Percentiles rank a stretch among this genome's conserved stretches.
phyloP scores from a whole-genome alignment of 148 eudicot genomes.

The Chenopodium quinoa region DNA sequence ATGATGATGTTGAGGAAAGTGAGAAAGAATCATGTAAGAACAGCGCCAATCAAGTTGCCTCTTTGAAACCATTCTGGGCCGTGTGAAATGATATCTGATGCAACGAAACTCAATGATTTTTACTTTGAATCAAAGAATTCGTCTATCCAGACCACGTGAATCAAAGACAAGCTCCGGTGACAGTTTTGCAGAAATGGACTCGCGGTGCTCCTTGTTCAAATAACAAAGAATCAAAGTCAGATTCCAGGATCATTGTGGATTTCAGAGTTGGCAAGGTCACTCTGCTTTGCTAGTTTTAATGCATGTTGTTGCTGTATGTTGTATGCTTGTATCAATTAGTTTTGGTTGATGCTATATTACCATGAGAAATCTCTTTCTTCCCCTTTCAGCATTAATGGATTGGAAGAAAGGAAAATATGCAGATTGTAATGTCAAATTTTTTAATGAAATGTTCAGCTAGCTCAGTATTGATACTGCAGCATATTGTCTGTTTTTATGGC shows the following conservation, averaged over 20 bases:
- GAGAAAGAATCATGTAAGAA: conserved; percentile 21
- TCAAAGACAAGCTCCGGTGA: neutral
- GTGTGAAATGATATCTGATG: conserved; percentile 34
- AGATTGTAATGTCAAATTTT: neutral
- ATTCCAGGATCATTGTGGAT: neutral
- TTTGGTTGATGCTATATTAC: neutral
- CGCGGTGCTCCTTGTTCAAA: too few species aligned
- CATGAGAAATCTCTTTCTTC: neutral
- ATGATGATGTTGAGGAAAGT: conserved; percentile 41
- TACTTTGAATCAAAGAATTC: neutral
- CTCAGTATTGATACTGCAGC: neutral
- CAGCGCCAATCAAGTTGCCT: conserved; percentile 28
- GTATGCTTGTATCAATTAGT: neutral
- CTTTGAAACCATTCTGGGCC: conserved; percentile 77
- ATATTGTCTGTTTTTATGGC: neutral
- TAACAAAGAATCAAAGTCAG: neutral
- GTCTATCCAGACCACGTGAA: neutral
- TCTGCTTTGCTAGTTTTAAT: neutral
- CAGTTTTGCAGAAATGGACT: neutral
- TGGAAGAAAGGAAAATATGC: neutral
- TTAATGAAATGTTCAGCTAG: neutral
- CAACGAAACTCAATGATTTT: neutral
- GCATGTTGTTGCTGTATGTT: neutral
- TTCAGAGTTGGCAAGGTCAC: neutral
- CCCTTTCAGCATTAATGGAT: neutral